phyloP scores from a whole-genome alignment of 768 basidiomycete genomes.

The Tulasnella sp. region DNA sequence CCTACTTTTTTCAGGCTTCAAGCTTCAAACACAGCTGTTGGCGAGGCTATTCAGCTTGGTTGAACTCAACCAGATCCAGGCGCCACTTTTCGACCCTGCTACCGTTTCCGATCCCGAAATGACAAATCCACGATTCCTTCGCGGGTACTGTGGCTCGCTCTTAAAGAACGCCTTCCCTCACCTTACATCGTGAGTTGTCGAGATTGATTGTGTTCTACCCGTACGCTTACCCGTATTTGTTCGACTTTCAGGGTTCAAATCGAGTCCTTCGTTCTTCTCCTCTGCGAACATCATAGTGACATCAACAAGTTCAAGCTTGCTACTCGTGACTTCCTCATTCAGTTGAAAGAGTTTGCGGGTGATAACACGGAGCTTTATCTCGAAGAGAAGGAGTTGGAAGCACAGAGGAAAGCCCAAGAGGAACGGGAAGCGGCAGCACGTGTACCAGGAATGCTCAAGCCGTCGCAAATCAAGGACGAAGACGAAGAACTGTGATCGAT shows the following conservation, averaged over 20 bases:
- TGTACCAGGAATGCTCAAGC: conserved; percentile 97
- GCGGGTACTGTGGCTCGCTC: conserved; percentile 78
- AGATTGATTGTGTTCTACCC: not conserved
- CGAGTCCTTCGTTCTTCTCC: conserved; percentile 33
- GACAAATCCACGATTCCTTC: conserved; percentile 71
- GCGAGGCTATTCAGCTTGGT: conserved; percentile 91
- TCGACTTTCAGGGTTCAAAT: conserved; percentile 31
- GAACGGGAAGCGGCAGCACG: conserved; percentile 85
- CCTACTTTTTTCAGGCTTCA: conserved; percentile 50
- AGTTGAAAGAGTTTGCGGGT: conserved; percentile 93
- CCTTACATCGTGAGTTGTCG: conserved; percentile 60
- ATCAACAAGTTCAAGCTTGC: conserved; percentile 63
- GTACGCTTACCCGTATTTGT: not conserved
- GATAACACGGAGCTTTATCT: conserved; percentile 88
- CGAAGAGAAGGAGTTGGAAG: conserved; percentile 90
- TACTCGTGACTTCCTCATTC: conserved; percentile 94
- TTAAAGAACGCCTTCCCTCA: conserved; percentile 88
- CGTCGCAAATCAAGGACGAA: conserved; percentile 87
- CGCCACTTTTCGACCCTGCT: conserved; percentile 76
- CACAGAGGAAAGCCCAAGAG: conserved; percentile 63
- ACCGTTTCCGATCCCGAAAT: conserved; percentile 55
- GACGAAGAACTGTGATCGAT: conserved; percentile 36
- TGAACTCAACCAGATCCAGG: conserved; percentile 67
- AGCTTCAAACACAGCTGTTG: conserved; percentile 86
- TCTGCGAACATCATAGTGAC: conserved; percentile 36